These are phyloP conservation scores for Aspergillus sclerotialis DNA, from an alignment of 2,329 filamentous ascomycete species.

Conservation along the genomic window DNA sequence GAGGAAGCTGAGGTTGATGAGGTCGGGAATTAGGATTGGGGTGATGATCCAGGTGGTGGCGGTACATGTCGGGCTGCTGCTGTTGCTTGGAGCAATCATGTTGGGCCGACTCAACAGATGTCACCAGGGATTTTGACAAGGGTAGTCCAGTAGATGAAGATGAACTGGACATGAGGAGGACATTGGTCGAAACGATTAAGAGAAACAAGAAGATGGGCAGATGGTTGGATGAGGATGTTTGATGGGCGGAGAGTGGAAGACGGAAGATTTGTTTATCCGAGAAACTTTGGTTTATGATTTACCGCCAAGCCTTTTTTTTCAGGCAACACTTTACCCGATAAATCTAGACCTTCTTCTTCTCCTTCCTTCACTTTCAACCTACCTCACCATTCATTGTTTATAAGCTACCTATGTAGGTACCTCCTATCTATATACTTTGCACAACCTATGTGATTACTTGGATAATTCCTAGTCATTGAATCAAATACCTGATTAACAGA, in stretches of 20 bases:
- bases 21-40: too few species aligned
- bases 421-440: too few species aligned
- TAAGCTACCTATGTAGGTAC: not conserved
- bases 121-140: slow-evolving; percentile 38
- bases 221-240: slow-evolving; percentile 9
- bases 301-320: too few species aligned
- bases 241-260: slow-evolving; percentile 4
- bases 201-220: slow-evolving; percentile 10
- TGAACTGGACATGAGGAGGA: slow-evolving; percentile 45
- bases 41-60: slow-evolving; percentile 28
- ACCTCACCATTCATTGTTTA: not conserved
- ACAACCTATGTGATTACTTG: too few species aligned
- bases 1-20: not conserved
- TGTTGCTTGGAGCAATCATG: slow-evolving; percentile 29
- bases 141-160: slow-evolving; percentile 36
- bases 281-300: too few species aligned
- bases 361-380: not conserved
- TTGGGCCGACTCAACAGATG: slow-evolving; percentile 35
- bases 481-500: too few species aligned
- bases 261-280: too few species aligned
- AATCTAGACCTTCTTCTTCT: not conserved
- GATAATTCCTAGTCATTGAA: too few species aligned
- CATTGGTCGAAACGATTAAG: slow-evolving; percentile 38
- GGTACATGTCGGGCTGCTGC: slow-evolving; percentile 22
- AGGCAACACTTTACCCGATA: too few species aligned